Conservation (phyloP, 2,329 filamentous ascomycete species). For the Pseudogymnoascus sp. region DNA sequence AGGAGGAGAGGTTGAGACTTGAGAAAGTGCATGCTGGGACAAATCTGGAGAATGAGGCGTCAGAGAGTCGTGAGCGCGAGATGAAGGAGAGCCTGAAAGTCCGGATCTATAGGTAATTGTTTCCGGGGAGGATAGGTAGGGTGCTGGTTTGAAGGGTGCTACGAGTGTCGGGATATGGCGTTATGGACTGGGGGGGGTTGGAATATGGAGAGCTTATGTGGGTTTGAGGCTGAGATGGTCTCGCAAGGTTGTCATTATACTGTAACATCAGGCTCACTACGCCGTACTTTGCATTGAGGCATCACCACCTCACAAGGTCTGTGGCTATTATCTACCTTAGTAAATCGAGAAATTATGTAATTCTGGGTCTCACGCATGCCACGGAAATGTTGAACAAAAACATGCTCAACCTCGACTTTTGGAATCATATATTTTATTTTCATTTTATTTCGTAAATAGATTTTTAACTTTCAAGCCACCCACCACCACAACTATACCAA, state of each 20-base stretch:
- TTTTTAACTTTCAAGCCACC: neutral
- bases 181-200: neutral
- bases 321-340: neutral
- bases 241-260: neutral
- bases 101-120: neutral
- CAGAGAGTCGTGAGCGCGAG: neutral
- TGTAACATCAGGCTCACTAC: neutral
- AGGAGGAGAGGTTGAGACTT: slow-evolving; percentile 13
- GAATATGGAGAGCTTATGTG: neutral
- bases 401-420: neutral
- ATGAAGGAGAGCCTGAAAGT: neutral
- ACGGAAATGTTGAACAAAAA: neutral
- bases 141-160: neutral
- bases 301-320: neutral
- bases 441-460: neutral
- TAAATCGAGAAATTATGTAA: neutral
- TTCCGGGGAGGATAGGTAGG: neutral
- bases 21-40: neutral
- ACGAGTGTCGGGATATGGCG: neutral
- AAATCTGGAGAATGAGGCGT: neutral
- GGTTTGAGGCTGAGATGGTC: neutral
- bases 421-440: neutral
- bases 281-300: neutral
- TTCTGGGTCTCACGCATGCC: neutral
- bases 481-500: neutral